Conservation (phyloP, 208 protist species). For the Strigomonas culicis region DNA sequence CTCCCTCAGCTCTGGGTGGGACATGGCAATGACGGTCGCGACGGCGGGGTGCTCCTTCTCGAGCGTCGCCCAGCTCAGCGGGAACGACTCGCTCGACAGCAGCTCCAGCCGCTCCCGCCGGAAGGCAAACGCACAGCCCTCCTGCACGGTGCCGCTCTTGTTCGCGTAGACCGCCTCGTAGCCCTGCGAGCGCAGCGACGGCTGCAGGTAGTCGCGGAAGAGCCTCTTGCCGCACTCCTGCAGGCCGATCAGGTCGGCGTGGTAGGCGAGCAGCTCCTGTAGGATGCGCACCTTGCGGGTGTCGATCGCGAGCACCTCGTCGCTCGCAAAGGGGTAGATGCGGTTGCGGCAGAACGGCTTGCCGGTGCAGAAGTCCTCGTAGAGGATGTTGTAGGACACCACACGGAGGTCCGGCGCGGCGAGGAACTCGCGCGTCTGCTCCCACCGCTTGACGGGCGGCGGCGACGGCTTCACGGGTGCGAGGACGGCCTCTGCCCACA, state of each 20-base stretch:
- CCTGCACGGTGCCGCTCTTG: slow-evolving; percentile 68
- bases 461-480: slow-evolving; percentile 35
- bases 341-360: slow-evolving; percentile 34
- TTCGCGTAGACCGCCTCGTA: slow-evolving; percentile 78
- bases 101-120: slow-evolving; percentile 47
- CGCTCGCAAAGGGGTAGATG: slow-evolving; percentile 87
- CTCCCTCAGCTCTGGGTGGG: slow-evolving; percentile 57
- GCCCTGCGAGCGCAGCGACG: slow-evolving; percentile 42
- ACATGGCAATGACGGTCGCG: slow-evolving; percentile 24
- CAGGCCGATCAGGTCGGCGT: slow-evolving; percentile 78
- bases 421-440: slow-evolving; percentile 27
- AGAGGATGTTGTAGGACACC: slow-evolving; percentile 90
- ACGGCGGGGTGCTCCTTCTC: slow-evolving; percentile 29
- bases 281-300: slow-evolving; percentile 69
- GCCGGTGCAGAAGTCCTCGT: slow-evolving; percentile 83
- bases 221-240: slow-evolving; percentile 89
- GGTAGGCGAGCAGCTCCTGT: slow-evolving; percentile 81
- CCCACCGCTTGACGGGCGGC: slow-evolving; percentile 56
- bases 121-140: slow-evolving; percentile 76
- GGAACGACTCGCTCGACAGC: slow-evolving; percentile 22
- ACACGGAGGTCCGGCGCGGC: slow-evolving; percentile 62
- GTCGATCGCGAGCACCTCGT: slow-evolving; percentile 62
- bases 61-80: slow-evolving; percentile 66
- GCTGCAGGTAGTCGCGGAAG: slow-evolving; percentile 64
- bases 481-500: slow-evolving; percentile 34